A percentile compares a stretch with the other conserved stretches of the same genome.
Conservation (phyloP, 352 stramenopile genomes). For the Globisporangium viniferum region DNA sequence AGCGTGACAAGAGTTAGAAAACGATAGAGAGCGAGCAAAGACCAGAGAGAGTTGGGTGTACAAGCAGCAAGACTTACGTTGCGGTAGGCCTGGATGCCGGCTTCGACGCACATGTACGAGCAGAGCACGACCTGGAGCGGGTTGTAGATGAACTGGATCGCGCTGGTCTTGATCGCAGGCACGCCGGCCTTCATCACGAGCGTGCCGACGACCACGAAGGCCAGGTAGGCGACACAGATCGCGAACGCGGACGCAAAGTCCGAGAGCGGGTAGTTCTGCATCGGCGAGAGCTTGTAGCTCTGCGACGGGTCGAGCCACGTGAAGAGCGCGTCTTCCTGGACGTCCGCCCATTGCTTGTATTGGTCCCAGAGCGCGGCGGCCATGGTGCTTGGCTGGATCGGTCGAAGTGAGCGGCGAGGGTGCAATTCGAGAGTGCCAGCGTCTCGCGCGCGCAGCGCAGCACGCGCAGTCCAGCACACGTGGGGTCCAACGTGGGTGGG, state of each 20-base stretch:
- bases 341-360: conserved; percentile 64
- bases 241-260: conserved; percentile 60
- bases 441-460: not conserved
- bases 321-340: conserved; percentile 40
- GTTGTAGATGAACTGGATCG: conserved; percentile 97
- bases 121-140: conserved; percentile 95
- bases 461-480: not conserved
- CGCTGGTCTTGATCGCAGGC: conserved; percentile 66
- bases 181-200: conserved; percentile 76
- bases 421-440: conserved; percentile 17
- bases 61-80: conserved; percentile 37
- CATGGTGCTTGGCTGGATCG: conserved; percentile 23
- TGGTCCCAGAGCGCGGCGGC: conserved; percentile 37
- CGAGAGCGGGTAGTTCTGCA: conserved; percentile 36
- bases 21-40: not conserved
- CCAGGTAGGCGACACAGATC: conserved; percentile 56
- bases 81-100: conserved; percentile 89
- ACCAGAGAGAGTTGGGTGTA: not conserved
- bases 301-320: conserved; percentile 44
- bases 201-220: conserved; percentile 70
- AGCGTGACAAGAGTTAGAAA: not conserved
- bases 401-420: conserved; percentile 15
- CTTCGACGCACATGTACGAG: conserved; percentile 97
- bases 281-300: conserved; percentile 44
- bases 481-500: conserved; percentile 9